Evolutionary conservation across 2,329 filamentous ascomycete genomes (phyloP).

Genomic region (Blastomyces gilchristii): DNA sequence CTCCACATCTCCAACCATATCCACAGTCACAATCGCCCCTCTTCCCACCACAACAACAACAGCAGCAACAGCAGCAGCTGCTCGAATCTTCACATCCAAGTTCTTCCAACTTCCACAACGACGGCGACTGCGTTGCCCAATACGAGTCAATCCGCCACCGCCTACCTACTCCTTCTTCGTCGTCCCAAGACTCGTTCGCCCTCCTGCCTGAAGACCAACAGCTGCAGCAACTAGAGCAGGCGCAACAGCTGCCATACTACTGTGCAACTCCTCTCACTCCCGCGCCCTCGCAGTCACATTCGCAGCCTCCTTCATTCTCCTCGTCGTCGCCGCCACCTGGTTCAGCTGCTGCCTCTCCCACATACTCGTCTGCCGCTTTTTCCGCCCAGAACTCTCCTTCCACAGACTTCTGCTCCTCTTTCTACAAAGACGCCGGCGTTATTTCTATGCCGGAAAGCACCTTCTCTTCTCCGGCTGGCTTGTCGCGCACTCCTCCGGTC

Average conservation of each 20-base stretch:
- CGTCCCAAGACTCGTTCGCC: background rate
- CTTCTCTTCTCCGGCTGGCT: constrained; percentile 19
- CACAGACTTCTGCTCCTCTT: constrained; percentile 12
- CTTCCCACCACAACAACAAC: background rate
- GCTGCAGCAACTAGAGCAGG: constrained; percentile 11
- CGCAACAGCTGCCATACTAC: constrained; percentile 5
- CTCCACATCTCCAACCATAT: background rate
- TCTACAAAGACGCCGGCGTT: constrained; percentile 10
- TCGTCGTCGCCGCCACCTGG: constrained; percentile 2
- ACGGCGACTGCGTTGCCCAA: background rate
- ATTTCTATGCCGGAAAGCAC: constrained; percentile 14
- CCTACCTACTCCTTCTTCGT: background rate
- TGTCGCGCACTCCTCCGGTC: constrained; percentile 23
- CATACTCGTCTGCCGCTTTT: constrained; percentile 13
- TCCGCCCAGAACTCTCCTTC: constrained; percentile 15
- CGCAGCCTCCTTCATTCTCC: constrained; percentile 6
- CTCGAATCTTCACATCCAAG: background rate
- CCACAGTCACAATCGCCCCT: constrained; percentile 1
- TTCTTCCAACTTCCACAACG: background rate
- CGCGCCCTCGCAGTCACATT: constrained; percentile 10
- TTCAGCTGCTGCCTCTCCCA: constrained; percentile 10
- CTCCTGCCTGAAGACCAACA: background rate
- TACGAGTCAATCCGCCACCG: constrained; percentile 4
- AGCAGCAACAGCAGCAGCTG: background rate
- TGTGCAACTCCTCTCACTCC: constrained; percentile 12